A percentile compares a stretch with the other conserved stretches of the same genome.
phyloP scores from a whole-genome alignment of 306 rosid genomes.

The Fragaria vesca region DNA sequence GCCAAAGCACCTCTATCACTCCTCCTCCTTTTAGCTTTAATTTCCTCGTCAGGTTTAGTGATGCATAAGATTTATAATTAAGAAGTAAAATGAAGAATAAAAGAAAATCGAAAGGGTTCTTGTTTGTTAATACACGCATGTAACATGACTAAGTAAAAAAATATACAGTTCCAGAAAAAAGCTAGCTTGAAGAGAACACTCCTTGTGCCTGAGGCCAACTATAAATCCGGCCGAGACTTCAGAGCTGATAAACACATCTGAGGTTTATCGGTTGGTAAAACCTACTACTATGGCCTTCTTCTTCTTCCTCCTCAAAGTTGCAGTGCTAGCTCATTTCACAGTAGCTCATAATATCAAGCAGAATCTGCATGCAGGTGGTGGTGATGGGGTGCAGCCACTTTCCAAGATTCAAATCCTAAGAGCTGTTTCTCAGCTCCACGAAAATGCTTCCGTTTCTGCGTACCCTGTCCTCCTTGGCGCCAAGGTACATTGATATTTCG shows the following conservation, averaged over 20 bases:
- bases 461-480: constrained; percentile 31
- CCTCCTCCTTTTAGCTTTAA: too few species aligned
- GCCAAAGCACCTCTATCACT: too few species aligned
- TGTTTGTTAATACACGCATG: too few species aligned
- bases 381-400: background rate
- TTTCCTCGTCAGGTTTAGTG: too few species aligned
- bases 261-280: background rate
- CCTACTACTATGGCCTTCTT: background rate
- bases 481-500: constrained; percentile 2
- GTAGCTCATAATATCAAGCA: background rate
- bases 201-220: background rate
- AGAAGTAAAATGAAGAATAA: too few species aligned
- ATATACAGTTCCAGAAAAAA: background rate
- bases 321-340: background rate
- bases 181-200: background rate
- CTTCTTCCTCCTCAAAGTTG: constrained; percentile 2
- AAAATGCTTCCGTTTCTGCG: constrained; percentile 23
- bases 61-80: too few species aligned
- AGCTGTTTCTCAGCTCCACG: constrained; percentile 22
- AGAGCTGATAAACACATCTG: background rate
- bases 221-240: background rate
- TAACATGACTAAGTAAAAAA: background rate
- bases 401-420: constrained; percentile 32
- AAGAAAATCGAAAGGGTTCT: too few species aligned
- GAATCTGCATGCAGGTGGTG: background rate